phyloP scores from a whole-genome alignment of 371 early-diverging fungal genomes.

The Mucor ambiguus region DNA sequence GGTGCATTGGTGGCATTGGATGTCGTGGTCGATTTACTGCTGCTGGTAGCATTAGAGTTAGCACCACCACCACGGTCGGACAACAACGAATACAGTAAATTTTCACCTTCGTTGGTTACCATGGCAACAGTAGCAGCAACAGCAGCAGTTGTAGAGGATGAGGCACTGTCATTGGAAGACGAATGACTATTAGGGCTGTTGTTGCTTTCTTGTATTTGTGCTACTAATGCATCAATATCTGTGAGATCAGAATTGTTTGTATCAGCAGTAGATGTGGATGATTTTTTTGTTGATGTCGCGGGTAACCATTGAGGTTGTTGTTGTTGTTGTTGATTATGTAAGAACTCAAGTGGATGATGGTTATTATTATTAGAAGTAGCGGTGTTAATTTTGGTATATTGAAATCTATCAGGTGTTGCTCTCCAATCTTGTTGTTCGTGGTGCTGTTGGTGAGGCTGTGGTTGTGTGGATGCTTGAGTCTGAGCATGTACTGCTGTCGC shows the following conservation, averaged over 20 bases:
- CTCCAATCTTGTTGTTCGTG: not conserved
- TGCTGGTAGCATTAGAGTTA: not conserved
- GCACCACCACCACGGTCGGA: constrained; percentile 1
- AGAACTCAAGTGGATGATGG: constrained; percentile 11
- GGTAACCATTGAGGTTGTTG: not conserved
- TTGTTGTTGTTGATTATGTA: not conserved
- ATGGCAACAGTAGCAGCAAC: constrained; percentile 4
- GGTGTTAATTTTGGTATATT: constrained; percentile 13
- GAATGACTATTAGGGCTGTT: constrained; percentile 5
- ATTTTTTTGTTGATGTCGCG: not conserved
- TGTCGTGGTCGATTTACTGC: constrained; percentile 10
- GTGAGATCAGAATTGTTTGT: constrained; percentile 3
- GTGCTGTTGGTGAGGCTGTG: constrained; percentile 1
- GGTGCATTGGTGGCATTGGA: constrained; percentile 12
- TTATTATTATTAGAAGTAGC: not conserved
- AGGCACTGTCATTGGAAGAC: not conserved
- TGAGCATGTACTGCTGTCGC: not conserved
- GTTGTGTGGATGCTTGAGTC: not conserved
- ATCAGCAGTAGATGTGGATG: constrained; percentile 5
- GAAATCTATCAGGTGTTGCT: constrained; percentile 10
- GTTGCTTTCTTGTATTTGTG: constrained; percentile 24
- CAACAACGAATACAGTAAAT: constrained; percentile 18
- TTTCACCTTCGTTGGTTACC: constrained; percentile 16
- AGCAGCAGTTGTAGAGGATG: not conserved
- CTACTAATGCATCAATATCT: constrained; percentile 30